Conservation (phyloP, 805 yeast genomes). For the Starmera dryadoides region DNA sequence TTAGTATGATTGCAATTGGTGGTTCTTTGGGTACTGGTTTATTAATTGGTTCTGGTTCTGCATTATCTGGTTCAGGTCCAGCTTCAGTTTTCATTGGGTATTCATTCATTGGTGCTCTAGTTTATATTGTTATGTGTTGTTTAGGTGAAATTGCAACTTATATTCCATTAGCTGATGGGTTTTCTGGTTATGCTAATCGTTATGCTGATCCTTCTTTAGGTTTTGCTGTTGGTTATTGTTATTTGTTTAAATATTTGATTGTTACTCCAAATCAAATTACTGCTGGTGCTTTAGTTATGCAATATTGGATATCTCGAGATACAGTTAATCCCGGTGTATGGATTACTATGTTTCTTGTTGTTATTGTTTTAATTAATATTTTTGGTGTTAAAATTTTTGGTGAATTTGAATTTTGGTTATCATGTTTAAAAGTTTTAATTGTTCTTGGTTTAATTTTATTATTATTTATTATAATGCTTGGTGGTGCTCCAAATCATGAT, state of each 20-base stretch:
- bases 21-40: conserved; percentile 70
- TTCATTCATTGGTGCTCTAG: conserved; percentile 61
- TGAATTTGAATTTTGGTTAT: conserved; percentile 47
- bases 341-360: conserved; percentile 37
- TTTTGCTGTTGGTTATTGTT: conserved; percentile 22
- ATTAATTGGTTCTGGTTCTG: conserved; percentile 57
- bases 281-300: conserved; percentile 44
- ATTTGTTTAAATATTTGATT: conserved; percentile 18
- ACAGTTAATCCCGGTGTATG: conserved; percentile 50
- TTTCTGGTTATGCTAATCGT: conserved; percentile 52
- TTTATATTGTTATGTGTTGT: conserved; percentile 60
- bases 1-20: conserved; percentile 64
- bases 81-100: conserved; percentile 52
- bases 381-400: conserved; percentile 50
- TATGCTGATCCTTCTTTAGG: conserved; percentile 26
- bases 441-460: conserved; percentile 54
- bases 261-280: conserved; percentile 38
- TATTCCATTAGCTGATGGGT: conserved; percentile 59
- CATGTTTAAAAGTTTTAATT: conserved; percentile 47
- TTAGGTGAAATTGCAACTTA: conserved; percentile 66
- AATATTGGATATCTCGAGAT: conserved; percentile 39
- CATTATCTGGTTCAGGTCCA: conserved; percentile 54
- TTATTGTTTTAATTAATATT: conserved; percentile 40
- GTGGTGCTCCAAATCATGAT: conserved; percentile 74
- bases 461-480: conserved; percentile 57